A percentile compares a stretch with the other conserved stretches of the same genome.
These are phyloP conservation scores for Teratosphaeria zuluensis DNA, from an alignment of 2,329 filamentous ascomycete genomes.

Conservation along the genomic window DNA sequence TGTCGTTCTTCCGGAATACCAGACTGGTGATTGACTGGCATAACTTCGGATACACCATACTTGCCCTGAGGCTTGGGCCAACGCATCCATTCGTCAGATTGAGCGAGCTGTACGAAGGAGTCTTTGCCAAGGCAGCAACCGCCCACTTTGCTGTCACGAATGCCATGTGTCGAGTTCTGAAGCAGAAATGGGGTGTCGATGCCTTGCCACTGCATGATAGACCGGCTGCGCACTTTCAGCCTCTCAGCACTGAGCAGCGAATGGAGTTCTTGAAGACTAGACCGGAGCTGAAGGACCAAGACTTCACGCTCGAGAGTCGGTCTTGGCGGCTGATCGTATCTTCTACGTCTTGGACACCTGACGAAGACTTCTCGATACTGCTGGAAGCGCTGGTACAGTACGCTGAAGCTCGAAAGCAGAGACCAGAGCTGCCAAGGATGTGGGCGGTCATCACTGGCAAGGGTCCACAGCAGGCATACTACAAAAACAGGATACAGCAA, in stretches of 20 bases:
- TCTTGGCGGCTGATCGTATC: slow-evolving; percentile 67
- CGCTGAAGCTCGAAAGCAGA: slow-evolving; percentile 32
- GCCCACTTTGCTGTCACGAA: slow-evolving; percentile 81
- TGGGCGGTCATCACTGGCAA: slow-evolving; percentile 90
- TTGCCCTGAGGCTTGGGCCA: slow-evolving; percentile 55
- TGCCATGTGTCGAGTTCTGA: slow-evolving; percentile 72
- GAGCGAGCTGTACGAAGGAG: slow-evolving; percentile 67
- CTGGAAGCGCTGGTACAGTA: slow-evolving; percentile 80
- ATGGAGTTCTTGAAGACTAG: slow-evolving; percentile 54
- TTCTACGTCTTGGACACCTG: slow-evolving; percentile 93
- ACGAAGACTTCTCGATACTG: slow-evolving; percentile 87
- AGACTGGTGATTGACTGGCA: slow-evolving; percentile 92
- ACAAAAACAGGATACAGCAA: slow-evolving; percentile 54
- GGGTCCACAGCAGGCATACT: slow-evolving; percentile 71
- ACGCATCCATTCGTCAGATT: slow-evolving; percentile 66
- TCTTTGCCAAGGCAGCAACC: slow-evolving; percentile 57
- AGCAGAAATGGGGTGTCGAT: slow-evolving; percentile 52
- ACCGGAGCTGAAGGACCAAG: slow-evolving; percentile 53
- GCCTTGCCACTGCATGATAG: slow-evolving; percentile 72
- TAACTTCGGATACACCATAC: slow-evolving; percentile 94
- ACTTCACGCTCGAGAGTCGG: slow-evolving; percentile 32
- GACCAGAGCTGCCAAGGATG: slow-evolving; percentile 51
- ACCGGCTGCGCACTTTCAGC: slow-evolving; percentile 72
- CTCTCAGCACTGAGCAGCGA: slow-evolving; percentile 44
- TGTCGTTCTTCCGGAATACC: slow-evolving; percentile 69